These are phyloP conservation scores for Boletus barrowsii DNA, from an alignment of 768 basidiomycete species.

Conservation along the genomic window DNA sequence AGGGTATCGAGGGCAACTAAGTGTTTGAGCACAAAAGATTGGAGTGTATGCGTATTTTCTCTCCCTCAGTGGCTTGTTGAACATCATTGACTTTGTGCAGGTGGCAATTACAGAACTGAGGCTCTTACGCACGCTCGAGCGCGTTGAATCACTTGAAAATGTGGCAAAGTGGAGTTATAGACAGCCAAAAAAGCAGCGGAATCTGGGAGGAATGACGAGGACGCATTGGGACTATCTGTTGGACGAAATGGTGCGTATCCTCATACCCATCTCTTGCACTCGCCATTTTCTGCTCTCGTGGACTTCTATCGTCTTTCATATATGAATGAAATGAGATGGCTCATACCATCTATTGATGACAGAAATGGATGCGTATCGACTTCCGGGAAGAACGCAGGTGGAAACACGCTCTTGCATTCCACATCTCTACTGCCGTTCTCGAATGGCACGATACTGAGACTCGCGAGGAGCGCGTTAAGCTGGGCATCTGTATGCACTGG, in stretches of 20 bases:
- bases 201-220: conserved; percentile 69
- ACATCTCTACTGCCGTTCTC: conserved; percentile 74
- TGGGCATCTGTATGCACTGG: conserved; percentile 70
- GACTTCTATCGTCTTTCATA: not conserved
- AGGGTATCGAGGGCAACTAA: conserved; percentile 69
- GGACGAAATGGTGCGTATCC: conserved; percentile 83
- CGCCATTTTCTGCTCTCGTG: not conserved
- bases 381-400: conserved; percentile 92
- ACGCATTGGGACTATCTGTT: conserved; percentile 94
- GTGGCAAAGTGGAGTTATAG: conserved; percentile 86
- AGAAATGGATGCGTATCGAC: conserved; percentile 98
- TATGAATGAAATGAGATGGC: not conserved
- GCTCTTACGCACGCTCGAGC: conserved; percentile 75
- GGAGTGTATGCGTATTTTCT: conserved; percentile 58
- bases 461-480: conserved; percentile 58
- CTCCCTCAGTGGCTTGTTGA: not conserved
- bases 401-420: conserved; percentile 85
- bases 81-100: conserved; percentile 34
- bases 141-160: conserved; percentile 79
- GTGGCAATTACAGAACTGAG: conserved; percentile 78
- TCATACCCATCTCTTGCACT: not conserved
- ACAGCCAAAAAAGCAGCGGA: conserved; percentile 92
- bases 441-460: conserved; percentile 81
- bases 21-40: conserved; percentile 76
- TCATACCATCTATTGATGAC: conserved; percentile 11